Evolutionary conservation across 2,329 filamentous ascomycete species (phyloP).

Genomic region (Beauveria sp.): DNA sequence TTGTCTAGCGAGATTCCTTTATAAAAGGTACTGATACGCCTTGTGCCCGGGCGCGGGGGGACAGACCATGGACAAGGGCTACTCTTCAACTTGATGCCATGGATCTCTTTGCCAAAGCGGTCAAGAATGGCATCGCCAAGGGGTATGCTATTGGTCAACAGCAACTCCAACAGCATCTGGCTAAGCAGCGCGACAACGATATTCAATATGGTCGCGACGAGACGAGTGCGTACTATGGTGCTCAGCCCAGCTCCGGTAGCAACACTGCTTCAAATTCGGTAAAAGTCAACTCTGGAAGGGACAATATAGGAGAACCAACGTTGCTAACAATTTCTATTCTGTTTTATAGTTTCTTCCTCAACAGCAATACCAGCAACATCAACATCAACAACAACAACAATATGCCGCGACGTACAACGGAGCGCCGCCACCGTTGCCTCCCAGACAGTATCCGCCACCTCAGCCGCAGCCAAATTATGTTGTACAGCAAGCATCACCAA

Average conservation of each 20-base stretch:
- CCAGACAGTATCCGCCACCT: neutral
- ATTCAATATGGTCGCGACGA: neutral
- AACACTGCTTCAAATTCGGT: neutral
- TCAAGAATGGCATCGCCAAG: constrained; percentile 14
- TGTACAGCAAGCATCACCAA: neutral
- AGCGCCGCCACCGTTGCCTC: neutral
- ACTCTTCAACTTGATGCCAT: neutral
- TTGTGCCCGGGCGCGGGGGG: neutral
- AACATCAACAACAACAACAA: neutral
- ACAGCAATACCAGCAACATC: neutral
- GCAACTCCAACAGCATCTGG: constrained; percentile 13
- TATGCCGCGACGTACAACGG: neutral
- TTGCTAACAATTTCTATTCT: neutral
- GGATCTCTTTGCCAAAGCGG: constrained; percentile 13
- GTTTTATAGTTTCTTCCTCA: neutral
- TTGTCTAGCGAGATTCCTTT: neutral
- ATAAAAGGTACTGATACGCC: neutral
- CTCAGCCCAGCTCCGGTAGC: neutral
- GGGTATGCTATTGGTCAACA: constrained; percentile 14
- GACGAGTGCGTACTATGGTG: neutral
- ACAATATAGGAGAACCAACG: neutral
- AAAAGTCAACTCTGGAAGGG: neutral
- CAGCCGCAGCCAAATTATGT: neutral
- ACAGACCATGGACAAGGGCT: too few relatives aligned
- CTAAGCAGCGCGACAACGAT: constrained; percentile 9